Percentiles rank a stretch among this genome's conserved stretches.
Evolutionary conservation across 2,329 filamentous ascomycete species (phyloP).

Genomic region (Aspergillus glaucus): DNA sequence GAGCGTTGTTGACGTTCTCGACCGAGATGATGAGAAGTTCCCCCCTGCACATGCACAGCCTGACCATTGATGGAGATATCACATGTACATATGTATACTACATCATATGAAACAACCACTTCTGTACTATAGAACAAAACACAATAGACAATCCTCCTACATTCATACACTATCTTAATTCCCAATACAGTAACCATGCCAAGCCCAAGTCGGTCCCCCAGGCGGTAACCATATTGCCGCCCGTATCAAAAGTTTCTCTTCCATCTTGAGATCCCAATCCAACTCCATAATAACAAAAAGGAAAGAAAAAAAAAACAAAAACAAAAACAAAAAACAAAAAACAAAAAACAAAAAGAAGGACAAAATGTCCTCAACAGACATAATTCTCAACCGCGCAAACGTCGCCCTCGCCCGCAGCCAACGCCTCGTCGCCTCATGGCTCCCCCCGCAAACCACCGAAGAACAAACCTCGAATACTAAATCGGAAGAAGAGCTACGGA

Average conservation of each 20-base stretch:
- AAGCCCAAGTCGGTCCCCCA: too few species aligned
- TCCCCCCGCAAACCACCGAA: constrained; percentile 41
- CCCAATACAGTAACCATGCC: too few species aligned
- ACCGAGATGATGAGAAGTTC: constrained; percentile 1
- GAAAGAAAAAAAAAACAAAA: constrained; percentile 1
- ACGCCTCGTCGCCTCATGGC: constrained; percentile 51
- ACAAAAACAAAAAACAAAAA: not conserved
- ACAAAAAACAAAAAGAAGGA: not conserved
- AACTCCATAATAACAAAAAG: constrained; percentile 1
- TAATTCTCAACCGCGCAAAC: constrained; percentile 50
- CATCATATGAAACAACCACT: too few species aligned
- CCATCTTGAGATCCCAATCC: not conserved
- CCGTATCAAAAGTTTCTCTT: not conserved
- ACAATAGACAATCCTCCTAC: too few species aligned
- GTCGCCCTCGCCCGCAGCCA: constrained; percentile 50
- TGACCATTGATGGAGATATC: too few species aligned
- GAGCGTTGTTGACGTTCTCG: constrained; percentile 1
- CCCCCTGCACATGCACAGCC: not conserved
- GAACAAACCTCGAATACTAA: constrained; percentile 33
- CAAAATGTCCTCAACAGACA: constrained; percentile 42
- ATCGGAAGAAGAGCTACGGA: constrained; percentile 40
- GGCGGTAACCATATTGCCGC: too few species aligned
- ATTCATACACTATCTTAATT: too few species aligned
- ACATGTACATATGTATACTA: too few species aligned
- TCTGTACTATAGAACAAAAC: too few species aligned